Evolutionary conservation across 2,329 filamentous ascomycete species (phyloP).

Genomic region (Camptophora hylomeconis): DNA sequence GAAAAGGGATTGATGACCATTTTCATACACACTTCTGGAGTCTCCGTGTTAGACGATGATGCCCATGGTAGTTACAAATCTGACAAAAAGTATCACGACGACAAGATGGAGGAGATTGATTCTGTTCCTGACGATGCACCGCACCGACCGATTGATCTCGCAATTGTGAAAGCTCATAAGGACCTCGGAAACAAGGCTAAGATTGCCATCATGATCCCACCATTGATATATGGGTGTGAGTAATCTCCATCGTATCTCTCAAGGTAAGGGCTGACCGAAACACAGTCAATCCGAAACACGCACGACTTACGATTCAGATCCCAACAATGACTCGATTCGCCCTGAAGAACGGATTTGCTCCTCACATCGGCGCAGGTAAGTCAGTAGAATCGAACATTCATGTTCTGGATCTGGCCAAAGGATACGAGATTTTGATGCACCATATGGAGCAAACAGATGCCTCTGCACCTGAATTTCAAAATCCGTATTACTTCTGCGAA

Average conservation of each 20-base stretch:
- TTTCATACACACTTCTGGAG: conserved; percentile 38
- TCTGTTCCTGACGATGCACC: conserved; percentile 29
- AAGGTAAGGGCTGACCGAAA: too few relatives aligned
- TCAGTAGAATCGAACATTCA: conserved; percentile 33
- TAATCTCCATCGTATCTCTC: not conserved
- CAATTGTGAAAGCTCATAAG: conserved; percentile 26
- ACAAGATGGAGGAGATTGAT: conserved; percentile 28
- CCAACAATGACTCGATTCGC: conserved; percentile 36
- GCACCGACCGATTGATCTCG: conserved; percentile 34
- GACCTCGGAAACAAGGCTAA: conserved; percentile 29
- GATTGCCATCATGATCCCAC: conserved; percentile 36
- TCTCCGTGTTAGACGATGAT: conserved; percentile 28
- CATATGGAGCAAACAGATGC: conserved; percentile 28
- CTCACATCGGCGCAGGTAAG: conserved; percentile 32
- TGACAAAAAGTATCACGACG: conserved; percentile 32
- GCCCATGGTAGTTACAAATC: conserved; percentile 22
- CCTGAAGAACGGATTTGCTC: conserved; percentile 34
- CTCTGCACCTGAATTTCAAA: conserved; percentile 22
- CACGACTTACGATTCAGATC: conserved; percentile 34
- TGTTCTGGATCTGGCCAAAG: conserved; percentile 34
- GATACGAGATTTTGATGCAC: conserved; percentile 33
- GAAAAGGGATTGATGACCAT: conserved; percentile 26
- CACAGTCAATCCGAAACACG: conserved; percentile 23
- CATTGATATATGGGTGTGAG: conserved; percentile 28
- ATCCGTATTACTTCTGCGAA: conserved; percentile 40